Base-by-base conservation (phyloP, 805 yeast species). In the Cephaloascus albidus region DNA sequence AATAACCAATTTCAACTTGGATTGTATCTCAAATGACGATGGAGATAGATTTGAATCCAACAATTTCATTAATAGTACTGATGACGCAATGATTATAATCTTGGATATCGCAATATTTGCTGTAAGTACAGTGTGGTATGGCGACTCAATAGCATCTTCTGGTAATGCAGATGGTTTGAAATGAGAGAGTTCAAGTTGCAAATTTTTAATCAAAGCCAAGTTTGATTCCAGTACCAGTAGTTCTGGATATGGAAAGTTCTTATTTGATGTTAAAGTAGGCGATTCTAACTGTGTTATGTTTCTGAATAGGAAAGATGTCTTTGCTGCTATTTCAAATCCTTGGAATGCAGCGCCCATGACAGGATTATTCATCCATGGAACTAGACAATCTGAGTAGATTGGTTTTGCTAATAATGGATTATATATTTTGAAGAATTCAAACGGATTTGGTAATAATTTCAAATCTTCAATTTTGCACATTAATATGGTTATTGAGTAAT, bases 361-460 rank as follows among this genome's bases (percentile, higher is more conserved):
- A 0, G 71, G 71, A 41, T 65, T 62, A 40, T 64, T 65, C 67
- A 64, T 61, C 69, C 69, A 65, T n/a, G 48, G 47, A n/a, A 58
- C 60, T 12, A 54, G 57, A 43, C 63, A 55, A 20, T 55, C 50
- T 15, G 36, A 35, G 43, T 58, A 64, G 3, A 69, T 41, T 12
- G 69, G 71, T 2, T 51, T 43, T 26, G 58, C 56, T 37, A 65
- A 51, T 19, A 51, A 46, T 12, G 55, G 50, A 39, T 56, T 55
- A 36, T 57, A 55, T 3, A 58, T 56, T 31, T 46, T 47, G 42
- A 61, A 70, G 19, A 68, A 53, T 3, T 50, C 52, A 45, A 61
- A 69, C 3, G 78, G 77, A 18, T 66, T 58, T 1, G 74, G 72
- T 10, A 70, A 39, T 1, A 51, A 49, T 16, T 44, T 38, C 36